Percentiles rank a stretch among this genome's conserved stretches.
phyloP scores from a whole-genome alignment of 768 basidiomycete species.

The Pleurotus giganteus region DNA sequence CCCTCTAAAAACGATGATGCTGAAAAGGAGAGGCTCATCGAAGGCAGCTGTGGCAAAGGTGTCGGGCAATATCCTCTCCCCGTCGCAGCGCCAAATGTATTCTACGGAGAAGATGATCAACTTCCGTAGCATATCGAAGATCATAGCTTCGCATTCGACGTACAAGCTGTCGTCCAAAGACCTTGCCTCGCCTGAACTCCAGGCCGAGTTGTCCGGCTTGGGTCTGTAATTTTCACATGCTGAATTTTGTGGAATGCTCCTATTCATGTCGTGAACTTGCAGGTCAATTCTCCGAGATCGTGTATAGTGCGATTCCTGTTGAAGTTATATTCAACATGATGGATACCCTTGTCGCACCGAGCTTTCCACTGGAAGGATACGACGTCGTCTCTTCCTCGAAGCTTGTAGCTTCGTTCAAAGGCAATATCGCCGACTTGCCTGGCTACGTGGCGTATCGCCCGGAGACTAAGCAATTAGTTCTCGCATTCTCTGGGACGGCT shows the following conservation, averaged over 20 bases:
- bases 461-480: constrained; percentile 41
- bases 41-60: background rate
- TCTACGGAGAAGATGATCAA: constrained; percentile 49
- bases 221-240: constrained; percentile 25
- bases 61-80: constrained; percentile 24
- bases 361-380: constrained; percentile 53
- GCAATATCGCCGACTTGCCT: constrained; percentile 41
- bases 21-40: background rate
- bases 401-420: constrained; percentile 37
- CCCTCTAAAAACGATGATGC: background rate
- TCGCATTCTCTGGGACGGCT: constrained; percentile 52
- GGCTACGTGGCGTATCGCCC: constrained; percentile 47
- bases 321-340: constrained; percentile 42
- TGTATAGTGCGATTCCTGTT: constrained; percentile 41
- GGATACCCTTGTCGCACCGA: constrained; percentile 32
- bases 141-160: constrained; percentile 45
- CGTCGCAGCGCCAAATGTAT: constrained; percentile 48
- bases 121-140: constrained; percentile 52
- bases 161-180: constrained; percentile 40
- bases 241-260: background rate
- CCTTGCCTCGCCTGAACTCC: constrained; percentile 33
- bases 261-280: constrained; percentile 6
- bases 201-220: constrained; percentile 40
- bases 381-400: constrained; percentile 30
- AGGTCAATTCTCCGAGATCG: constrained; percentile 58